Evolutionary conservation across 75 land plant species (phyloP).

Genomic region (Picea sitchensis): DNA sequence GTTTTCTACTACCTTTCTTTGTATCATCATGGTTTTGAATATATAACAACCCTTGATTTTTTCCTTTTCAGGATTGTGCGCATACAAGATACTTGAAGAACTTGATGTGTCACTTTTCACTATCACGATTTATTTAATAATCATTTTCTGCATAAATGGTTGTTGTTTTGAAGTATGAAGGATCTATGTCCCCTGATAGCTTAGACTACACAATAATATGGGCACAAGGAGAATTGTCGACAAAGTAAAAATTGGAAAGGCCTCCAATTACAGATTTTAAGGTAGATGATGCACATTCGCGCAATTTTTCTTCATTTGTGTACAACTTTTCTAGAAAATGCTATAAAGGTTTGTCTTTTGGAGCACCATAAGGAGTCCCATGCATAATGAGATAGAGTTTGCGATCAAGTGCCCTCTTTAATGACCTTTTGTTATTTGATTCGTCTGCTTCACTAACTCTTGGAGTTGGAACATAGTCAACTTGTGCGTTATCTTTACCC

Average conservation of each 20-base stretch:
- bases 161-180: slow-evolving; percentile 31
- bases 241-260: slow-evolving; percentile 71
- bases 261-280: slow-evolving; percentile 12
- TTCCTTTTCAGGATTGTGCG: too few species aligned
- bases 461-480: slow-evolving; percentile 49
- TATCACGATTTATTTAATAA: too few species aligned
- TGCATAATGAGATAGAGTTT: slow-evolving; percentile 87
- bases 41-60: too few species aligned
- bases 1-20: too few species aligned
- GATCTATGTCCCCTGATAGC: slow-evolving; percentile 14
- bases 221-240: slow-evolving; percentile 96
- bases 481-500: slow-evolving; percentile 57
- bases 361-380: slow-evolving; percentile 22
- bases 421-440: slow-evolving; percentile 78
- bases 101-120: too few species aligned
- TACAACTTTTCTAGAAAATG: too few species aligned
- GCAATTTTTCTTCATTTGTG: slow-evolving; percentile 43
- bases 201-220: slow-evolving; percentile 48
- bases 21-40: too few species aligned
- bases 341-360: too few species aligned
- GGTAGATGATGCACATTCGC: slow-evolving; percentile 91
- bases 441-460: slow-evolving; percentile 89
- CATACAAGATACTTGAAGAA: too few species aligned
- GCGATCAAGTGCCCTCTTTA: slow-evolving; percentile 81
- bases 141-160: too few species aligned